Conservation (phyloP, 169 alveolate species). For the Cryptosporidium xiaoi region DNA sequence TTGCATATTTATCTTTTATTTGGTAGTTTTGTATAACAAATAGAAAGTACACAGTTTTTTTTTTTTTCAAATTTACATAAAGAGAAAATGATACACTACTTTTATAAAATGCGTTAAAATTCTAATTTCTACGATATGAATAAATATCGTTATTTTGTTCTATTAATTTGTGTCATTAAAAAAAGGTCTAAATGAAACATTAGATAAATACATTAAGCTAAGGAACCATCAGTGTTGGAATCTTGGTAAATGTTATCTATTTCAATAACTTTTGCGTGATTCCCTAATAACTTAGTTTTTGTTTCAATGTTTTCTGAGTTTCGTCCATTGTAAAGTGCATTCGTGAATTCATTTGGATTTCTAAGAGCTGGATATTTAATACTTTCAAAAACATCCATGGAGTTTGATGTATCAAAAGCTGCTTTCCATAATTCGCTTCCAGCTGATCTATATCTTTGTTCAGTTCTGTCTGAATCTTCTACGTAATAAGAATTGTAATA, state of each 20-base stretch:
- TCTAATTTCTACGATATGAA: too few relatives aligned
- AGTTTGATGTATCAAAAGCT: conserved; percentile 22
- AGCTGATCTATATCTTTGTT: conserved; percentile 1
- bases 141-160: too few relatives aligned
- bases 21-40: too few relatives aligned
- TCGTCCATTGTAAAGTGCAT: conserved; percentile 15
- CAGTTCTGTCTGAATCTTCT: not conserved
- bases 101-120: too few relatives aligned
- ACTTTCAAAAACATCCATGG: conserved; percentile 45
- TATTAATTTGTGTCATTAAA: too few relatives aligned
- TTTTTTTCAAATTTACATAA: too few relatives aligned
- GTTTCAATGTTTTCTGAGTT: not conserved
- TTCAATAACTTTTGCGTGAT: conserved; percentile 52
- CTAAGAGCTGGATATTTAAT: conserved; percentile 59
- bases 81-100: too few relatives aligned
- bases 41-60: too few relatives aligned
- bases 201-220: too few relatives aligned
- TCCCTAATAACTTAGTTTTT: not conserved
- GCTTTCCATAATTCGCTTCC: conserved; percentile 61
- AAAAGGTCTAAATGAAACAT: too few relatives aligned
- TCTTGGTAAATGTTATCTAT: conserved; percentile 2
- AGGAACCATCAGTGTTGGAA: too few relatives aligned
- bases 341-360: conserved; percentile 52
- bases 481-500: not conserved
- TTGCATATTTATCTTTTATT: too few relatives aligned